These are phyloP conservation scores for Isatis tinctoria DNA, from an alignment of 345 rosid genomes.

Conservation along the genomic window DNA sequence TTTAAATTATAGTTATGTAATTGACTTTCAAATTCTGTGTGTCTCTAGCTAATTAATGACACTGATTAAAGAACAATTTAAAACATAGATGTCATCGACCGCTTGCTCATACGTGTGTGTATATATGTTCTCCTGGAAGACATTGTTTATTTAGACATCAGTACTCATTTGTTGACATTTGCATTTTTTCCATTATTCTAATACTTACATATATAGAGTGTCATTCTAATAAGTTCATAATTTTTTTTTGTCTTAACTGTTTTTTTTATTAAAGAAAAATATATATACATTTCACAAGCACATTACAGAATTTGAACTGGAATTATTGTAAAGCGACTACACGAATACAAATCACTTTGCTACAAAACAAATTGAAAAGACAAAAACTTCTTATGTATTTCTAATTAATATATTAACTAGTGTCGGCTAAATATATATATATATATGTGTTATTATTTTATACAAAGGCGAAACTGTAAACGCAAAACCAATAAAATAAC, in stretches of 20 bases:
- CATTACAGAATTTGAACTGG: too few species aligned
- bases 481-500: neutral
- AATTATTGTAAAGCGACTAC: too few species aligned
- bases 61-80: neutral
- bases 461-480: neutral
- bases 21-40: neutral
- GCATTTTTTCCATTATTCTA: neutral
- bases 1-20: neutral
- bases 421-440: constrained; percentile 6
- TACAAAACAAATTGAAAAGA: neutral
- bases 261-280: neutral
- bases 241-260: too few species aligned
- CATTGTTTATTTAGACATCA: neutral
- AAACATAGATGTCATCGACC: neutral
- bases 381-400: neutral
- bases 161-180: neutral
- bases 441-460: neutral
- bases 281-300: too few species aligned
- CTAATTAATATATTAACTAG: neutral
- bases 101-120: neutral
- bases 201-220: neutral
- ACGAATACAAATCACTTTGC: neutral
- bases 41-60: neutral
- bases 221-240: neutral
- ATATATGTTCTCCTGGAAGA: neutral